Conservation (phyloP, 805 yeast species). For the Lipomyces chichibuensis region DNA sequence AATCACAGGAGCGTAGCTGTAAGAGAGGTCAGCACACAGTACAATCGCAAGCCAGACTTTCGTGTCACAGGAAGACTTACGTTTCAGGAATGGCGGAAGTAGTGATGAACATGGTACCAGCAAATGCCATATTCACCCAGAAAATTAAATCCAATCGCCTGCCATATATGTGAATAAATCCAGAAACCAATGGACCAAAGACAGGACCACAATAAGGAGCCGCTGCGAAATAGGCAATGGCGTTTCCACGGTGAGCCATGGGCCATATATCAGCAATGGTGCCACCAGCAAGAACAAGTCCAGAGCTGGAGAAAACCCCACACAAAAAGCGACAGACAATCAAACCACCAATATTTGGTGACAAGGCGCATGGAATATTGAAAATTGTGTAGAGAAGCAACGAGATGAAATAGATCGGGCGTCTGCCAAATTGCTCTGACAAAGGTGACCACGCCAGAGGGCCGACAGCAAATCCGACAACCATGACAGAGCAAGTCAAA, state of each 20-base stretch:
- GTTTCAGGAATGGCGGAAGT: constrained; percentile 82
- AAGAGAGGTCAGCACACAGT: background rate
- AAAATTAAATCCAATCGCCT: constrained; percentile 68
- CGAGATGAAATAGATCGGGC: constrained; percentile 78
- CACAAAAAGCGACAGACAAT: constrained; percentile 82
- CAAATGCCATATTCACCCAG: constrained; percentile 93
- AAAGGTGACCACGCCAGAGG: constrained; percentile 90
- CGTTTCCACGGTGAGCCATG: constrained; percentile 79
- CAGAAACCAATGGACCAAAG: constrained; percentile 83
- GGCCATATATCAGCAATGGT: constrained; percentile 87
- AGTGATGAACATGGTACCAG: constrained; percentile 78
- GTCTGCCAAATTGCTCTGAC: constrained; percentile 82
- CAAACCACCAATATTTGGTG: constrained; percentile 79
- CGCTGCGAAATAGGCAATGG: constrained; percentile 87
- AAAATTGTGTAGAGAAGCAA: constrained; percentile 73
- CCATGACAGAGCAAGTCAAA: constrained; percentile 83
- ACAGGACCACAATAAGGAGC: constrained; percentile 95
- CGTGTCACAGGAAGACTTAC: constrained; percentile 3
- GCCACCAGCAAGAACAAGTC: constrained; percentile 85
- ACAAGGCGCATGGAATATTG: constrained; percentile 84
- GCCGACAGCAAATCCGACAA: constrained; percentile 83
- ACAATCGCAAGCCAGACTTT: background rate
- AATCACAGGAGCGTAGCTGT: constrained; percentile 75
- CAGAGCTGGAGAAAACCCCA: constrained; percentile 85
- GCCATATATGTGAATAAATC: too few relatives aligned